A percentile compares a stretch with the other conserved stretches of the same genome.
Conservation (phyloP, 192 early-diverging fungal genomes). For the Borealophlyctis nickersoniae region DNA sequence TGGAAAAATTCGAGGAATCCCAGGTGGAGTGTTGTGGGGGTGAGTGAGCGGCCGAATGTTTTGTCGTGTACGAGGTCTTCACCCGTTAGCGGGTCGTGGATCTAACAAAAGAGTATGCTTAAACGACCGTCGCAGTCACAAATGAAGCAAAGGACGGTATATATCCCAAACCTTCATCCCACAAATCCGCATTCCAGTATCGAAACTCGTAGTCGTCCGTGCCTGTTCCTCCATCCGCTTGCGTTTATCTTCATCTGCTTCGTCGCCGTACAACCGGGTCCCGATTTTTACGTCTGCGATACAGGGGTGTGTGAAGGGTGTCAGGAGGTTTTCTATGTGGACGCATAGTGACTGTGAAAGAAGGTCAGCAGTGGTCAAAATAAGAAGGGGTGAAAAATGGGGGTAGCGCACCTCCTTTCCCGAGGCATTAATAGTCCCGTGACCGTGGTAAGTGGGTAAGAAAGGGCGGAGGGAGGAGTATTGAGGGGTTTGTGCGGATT, state of each 20-base stretch:
- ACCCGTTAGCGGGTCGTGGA: constrained; percentile 44
- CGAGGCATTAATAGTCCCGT: constrained; percentile 31
- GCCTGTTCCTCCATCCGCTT: constrained; percentile 65
- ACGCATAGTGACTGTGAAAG: constrained; percentile 38
- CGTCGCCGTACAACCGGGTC: constrained; percentile 66
- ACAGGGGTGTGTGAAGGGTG: constrained; percentile 68
- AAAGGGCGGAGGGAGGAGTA: constrained; percentile 51
- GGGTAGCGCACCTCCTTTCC: not conserved
- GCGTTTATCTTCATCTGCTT: constrained; percentile 70
- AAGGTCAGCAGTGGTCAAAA: not conserved
- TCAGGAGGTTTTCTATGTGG: constrained; percentile 75
- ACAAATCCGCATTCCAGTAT: constrained; percentile 64
- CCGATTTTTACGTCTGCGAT: constrained; percentile 89
- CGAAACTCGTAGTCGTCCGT: constrained; percentile 58
- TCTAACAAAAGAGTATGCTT: constrained; percentile 27
- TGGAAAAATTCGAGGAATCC: constrained; percentile 66
- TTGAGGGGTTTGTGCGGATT: constrained; percentile 42
- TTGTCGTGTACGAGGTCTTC: constrained; percentile 45
- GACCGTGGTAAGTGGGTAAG: constrained; percentile 70
- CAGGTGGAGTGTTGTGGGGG: constrained; percentile 46
- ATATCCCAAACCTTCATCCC: constrained; percentile 68
- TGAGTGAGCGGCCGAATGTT: constrained; percentile 54
- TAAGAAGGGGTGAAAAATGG: not conserved
- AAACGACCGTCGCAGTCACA: too few species aligned
- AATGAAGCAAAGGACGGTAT: constrained; percentile 8